Base-by-base conservation (phyloP, 306 rosid species). In the Hippophae gyantsensis region DNA sequence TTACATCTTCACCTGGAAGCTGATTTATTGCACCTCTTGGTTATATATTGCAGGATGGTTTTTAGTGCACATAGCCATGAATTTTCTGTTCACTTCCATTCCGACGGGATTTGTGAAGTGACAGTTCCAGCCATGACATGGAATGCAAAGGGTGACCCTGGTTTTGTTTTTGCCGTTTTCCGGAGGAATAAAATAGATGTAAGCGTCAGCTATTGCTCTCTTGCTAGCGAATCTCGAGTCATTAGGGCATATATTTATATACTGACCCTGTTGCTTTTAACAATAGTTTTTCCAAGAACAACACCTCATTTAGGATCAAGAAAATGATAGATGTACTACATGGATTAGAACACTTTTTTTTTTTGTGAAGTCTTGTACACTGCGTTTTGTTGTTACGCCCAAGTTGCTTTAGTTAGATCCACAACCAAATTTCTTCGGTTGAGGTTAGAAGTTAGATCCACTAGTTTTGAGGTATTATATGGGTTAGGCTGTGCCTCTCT, bases 41-140 rank as follows among this genome's bases (percentile, higher is more conserved):
- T 49, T 14, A 58, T 14, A 58, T 32, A 56, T 11, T 73, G 71
- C 70, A 84, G 92, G 77, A 79, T 84, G 53, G 67, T 79, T 59
- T 84, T 84, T 52, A 84, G 83, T 56, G 92, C 80, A n/a, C 92
- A 84, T 59, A 74, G 66, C 44, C 68, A 65, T 45, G 75, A 54
- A 26, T 79, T 81, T 59, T 67, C 73, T 40, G 72, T 75, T 41
- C 60, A 60, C 55, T 18, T 79, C 27, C 92, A 84, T 68, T 61
- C 68, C 26, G 92, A 74, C 70, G 75, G 56, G 40, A 81, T 82
- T 47, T 76, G 80, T 0, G 92, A 81, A 79, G 83, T 84, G 18
- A 70, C 78, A n/a, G 80, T 84, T 46, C 92, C 92, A 0, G 71
- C 92, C 73, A 81, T 82, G 92, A 67, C 92, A 38, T 84, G 92